These are phyloP conservation scores for Lichtheimia ramosa DNA, from an alignment of 371 early-diverging fungal genomes.

Conservation along the genomic window DNA sequence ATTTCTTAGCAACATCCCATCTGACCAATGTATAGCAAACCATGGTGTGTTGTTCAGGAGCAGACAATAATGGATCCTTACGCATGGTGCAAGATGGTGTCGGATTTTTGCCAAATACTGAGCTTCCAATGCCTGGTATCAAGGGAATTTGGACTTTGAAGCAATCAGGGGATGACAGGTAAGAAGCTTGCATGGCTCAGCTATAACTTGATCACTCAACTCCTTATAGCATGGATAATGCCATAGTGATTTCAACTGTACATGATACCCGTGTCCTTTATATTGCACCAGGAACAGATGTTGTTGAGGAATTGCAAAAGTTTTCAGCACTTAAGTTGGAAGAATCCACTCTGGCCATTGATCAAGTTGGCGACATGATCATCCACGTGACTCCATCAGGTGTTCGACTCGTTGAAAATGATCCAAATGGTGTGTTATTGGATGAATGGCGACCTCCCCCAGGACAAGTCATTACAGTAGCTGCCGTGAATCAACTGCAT, in stretches of 20 bases:
- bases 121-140: constrained; percentile 62
- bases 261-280: constrained; percentile 21
- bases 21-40: constrained; percentile 71
- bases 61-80: constrained; percentile 71
- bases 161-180: constrained; percentile 7
- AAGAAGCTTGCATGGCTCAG: not conserved
- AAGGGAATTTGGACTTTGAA: constrained; percentile 69
- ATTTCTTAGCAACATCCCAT: not conserved
- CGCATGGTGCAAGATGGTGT: constrained; percentile 87
- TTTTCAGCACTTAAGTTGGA: constrained; percentile 23
- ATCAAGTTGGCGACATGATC: constrained; percentile 17
- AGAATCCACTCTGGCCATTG: constrained; percentile 28
- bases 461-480: constrained; percentile 50
- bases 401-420: constrained; percentile 47
- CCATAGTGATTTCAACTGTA: constrained; percentile 56
- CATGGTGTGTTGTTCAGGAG: constrained; percentile 88
- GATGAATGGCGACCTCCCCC: constrained; percentile 54
- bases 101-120: constrained; percentile 70
- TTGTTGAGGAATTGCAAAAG: constrained; percentile 18
- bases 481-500: constrained; percentile 49
- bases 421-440: constrained; percentile 21
- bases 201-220: too few species aligned
- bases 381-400: constrained; percentile 59
- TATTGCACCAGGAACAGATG: constrained; percentile 21
- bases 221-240: constrained; percentile 23